Conservation (phyloP, 1,284 basidiomycete genomes). For the Thecaphora frezii region DNA sequence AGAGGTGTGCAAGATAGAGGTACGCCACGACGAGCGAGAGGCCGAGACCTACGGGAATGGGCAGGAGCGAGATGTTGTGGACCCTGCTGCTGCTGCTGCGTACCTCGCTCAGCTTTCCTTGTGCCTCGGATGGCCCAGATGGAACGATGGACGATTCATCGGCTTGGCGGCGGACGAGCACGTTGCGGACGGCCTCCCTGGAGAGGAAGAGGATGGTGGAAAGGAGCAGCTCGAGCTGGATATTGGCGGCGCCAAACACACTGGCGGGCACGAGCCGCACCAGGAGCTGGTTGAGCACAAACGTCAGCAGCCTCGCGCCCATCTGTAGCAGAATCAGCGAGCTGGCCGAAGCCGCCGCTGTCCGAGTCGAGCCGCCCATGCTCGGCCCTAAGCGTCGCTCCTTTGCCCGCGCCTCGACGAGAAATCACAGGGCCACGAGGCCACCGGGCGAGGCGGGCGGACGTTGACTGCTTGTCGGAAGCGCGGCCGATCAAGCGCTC, state of each 20-base stretch:
- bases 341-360: conserved; percentile 64
- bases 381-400: too few relatives aligned
- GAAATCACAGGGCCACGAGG: too few relatives aligned
- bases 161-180: conserved; percentile 23
- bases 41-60: conserved; percentile 36
- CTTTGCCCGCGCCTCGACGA: too few relatives aligned
- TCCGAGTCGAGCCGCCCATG: neutral
- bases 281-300: conserved; percentile 81
- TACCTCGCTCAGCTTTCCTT: conserved; percentile 2
- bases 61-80: conserved; percentile 51
- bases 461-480: too few relatives aligned
- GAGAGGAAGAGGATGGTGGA: conserved; percentile 88
- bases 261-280: conserved; percentile 80
- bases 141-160: too few relatives aligned
- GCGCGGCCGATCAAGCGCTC: too few relatives aligned
- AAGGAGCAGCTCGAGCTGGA: conserved; percentile 82
- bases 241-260: conserved; percentile 80
- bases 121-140: neutral
- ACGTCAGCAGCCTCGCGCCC: conserved; percentile 79
- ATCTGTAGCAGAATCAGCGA: conserved; percentile 84
- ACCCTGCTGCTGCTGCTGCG: conserved; percentile 10
- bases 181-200: conserved; percentile 73
- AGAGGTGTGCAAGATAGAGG: conserved; percentile 30
- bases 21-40: conserved; percentile 21
- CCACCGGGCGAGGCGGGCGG: too few relatives aligned